A percentile compares a stretch with the other conserved stretches of the same genome.
Evolutionary conservation across 192 early-diverging fungal species (phyloP).

Genomic region (Backusella circina): DNA sequence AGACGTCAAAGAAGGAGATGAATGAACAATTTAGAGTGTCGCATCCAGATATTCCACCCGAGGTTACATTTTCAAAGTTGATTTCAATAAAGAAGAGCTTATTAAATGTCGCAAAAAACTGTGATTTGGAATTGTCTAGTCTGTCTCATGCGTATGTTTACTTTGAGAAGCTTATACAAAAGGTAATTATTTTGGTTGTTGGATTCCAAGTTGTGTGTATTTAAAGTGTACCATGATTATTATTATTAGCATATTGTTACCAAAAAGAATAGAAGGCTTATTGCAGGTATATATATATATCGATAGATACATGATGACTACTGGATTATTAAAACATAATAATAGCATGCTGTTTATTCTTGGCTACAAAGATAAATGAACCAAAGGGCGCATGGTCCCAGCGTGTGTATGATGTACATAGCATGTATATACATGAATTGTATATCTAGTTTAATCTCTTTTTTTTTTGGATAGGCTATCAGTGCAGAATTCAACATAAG

Average conservation of each 20-base stretch:
- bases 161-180: slow-evolving; percentile 91
- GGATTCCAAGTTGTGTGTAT: too few relatives aligned
- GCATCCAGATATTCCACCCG: slow-evolving; percentile 76
- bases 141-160: slow-evolving; percentile 87
- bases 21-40: slow-evolving; percentile 79
- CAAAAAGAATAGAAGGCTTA: slow-evolving; percentile 68
- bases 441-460: too few relatives aligned
- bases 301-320: too few relatives aligned
- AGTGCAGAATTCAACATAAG: slow-evolving; percentile 74
- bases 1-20: slow-evolving; percentile 75
- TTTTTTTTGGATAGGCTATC: too few relatives aligned
- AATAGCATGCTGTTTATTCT: slow-evolving; percentile 63
- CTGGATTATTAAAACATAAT: neutral
- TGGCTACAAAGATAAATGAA: slow-evolving; percentile 86
- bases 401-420: slow-evolving; percentile 51
- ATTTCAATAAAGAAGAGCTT: slow-evolving; percentile 72
- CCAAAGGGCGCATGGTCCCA: slow-evolving; percentile 64
- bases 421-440: too few relatives aligned
- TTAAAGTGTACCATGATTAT: too few relatives aligned
- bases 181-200: slow-evolving; percentile 33
- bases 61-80: slow-evolving; percentile 85
- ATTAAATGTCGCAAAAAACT: slow-evolving; percentile 56
- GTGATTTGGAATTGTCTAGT: slow-evolving; percentile 84
- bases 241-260: slow-evolving; percentile 53
- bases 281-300: too few relatives aligned